Evolutionary conservation across 176 grass and related monocot species (phyloP).

Genomic region (Oryza australiensis): DNA sequence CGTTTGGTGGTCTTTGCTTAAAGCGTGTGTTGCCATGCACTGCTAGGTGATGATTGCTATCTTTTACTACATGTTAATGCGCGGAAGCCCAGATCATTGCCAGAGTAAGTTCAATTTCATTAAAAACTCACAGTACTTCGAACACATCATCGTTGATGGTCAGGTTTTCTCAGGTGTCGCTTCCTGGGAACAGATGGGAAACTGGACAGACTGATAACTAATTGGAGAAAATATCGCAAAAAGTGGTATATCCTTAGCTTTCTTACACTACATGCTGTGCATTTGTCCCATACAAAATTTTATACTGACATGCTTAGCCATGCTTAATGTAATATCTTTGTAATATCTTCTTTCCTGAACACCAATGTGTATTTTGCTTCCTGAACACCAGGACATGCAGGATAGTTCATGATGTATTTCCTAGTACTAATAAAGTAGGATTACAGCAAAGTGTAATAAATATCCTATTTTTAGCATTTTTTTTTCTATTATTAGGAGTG

Average conservation of each 20-base stretch:
- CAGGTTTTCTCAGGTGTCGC: slow-evolving; percentile 32
- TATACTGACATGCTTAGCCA: background rate
- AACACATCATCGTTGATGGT: background rate
- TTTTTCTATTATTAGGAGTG: slow-evolving; percentile 24
- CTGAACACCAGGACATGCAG: background rate
- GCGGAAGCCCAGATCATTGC: slow-evolving; percentile 38
- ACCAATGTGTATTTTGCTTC: background rate
- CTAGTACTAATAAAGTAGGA: background rate
- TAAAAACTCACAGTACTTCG: background rate
- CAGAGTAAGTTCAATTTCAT: slow-evolving; percentile 45
- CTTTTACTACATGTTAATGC: slow-evolving; percentile 40
- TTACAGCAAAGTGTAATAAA: background rate
- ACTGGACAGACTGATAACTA: slow-evolving; percentile 35
- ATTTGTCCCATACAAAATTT: background rate
- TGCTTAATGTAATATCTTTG: background rate
- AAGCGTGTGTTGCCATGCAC: background rate
- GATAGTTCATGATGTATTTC: background rate
- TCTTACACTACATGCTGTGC: slow-evolving; percentile 7
- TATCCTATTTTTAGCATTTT: background rate
- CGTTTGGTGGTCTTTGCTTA: background rate
- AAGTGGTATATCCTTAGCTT: slow-evolving; percentile 30
- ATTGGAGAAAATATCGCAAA: slow-evolving; percentile 45
- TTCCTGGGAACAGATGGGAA: slow-evolving; percentile 46
- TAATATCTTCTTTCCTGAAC: background rate
- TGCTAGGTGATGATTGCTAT: slow-evolving; percentile 40